Conservation (phyloP, 345 rosid genomes). For the Euphorbia lathyris region DNA sequence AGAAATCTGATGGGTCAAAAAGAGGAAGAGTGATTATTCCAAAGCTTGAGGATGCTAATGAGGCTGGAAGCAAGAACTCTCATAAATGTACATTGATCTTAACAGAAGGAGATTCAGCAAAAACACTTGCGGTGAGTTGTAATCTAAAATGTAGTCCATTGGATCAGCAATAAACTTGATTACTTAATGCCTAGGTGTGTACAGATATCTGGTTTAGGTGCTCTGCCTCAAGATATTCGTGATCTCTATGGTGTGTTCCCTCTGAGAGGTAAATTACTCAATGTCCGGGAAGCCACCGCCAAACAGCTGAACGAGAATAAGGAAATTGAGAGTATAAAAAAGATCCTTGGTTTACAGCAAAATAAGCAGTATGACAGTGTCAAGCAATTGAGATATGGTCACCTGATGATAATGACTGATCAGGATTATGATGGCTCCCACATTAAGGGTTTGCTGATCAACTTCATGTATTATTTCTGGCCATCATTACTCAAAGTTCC, state of each 20-base stretch:
- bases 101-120: slow-evolving; percentile 99
- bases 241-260: slow-evolving; percentile 87
- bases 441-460: slow-evolving; percentile 89
- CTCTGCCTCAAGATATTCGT: slow-evolving; percentile 52
- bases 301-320: slow-evolving; percentile 77
- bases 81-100: slow-evolving; percentile 76
- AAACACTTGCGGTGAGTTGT: slow-evolving; percentile 82
- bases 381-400: slow-evolving; percentile 95
- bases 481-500: slow-evolving; percentile 81
- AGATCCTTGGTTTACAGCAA: slow-evolving; percentile 95
- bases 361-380: slow-evolving; percentile 57
- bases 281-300: slow-evolving; percentile 89
- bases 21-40: slow-evolving; percentile 54
- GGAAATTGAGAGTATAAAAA: slow-evolving; percentile 82
- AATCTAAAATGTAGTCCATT: neutral
- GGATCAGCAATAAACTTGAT: neutral
- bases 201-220: slow-evolving; percentile 70
- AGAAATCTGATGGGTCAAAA: slow-evolving; percentile 89
- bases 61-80: slow-evolving; percentile 84
- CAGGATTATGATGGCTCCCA: slow-evolving; percentile 99
- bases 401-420: slow-evolving; percentile 99
- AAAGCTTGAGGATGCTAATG: slow-evolving; percentile 89
- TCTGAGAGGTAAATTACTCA: slow-evolving; percentile 82
- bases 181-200: slow-evolving; percentile 14
- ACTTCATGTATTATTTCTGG: slow-evolving; percentile 95